These are phyloP conservation scores for Brettanomyces custersianus DNA, from an alignment of 805 yeast genomes.

Conservation along the genomic window DNA sequence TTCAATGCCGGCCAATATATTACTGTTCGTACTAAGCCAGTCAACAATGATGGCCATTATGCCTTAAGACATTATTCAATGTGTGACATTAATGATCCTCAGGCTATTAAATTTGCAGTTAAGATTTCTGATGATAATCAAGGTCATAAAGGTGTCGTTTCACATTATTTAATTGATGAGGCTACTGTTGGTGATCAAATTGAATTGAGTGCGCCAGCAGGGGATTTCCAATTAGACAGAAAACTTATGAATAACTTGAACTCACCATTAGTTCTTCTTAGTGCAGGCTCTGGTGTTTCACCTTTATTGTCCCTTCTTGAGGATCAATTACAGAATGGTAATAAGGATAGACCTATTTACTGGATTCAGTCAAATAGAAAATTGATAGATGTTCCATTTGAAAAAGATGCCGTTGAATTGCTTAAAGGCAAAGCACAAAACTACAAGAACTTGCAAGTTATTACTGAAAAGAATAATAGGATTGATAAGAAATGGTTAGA, in stretches of 20 bases:
- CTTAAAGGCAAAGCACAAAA: slow-evolving; percentile 4
- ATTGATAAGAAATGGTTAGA: slow-evolving; percentile 5
- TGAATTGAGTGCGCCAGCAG: slow-evolving; percentile 51
- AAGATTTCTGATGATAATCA: slow-evolving; percentile 46
- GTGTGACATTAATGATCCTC: slow-evolving; percentile 23
- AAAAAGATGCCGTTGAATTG: slow-evolving; percentile 6
- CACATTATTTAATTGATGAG: slow-evolving; percentile 15
- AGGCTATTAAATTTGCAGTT: slow-evolving; percentile 28
- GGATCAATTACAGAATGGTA: slow-evolving; percentile 11
- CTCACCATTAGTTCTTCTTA: slow-evolving; percentile 32
- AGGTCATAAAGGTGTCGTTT: slow-evolving; percentile 36
- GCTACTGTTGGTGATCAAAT: slow-evolving; percentile 36
- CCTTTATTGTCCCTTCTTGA: slow-evolving; percentile 45
- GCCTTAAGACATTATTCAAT: slow-evolving; percentile 54
- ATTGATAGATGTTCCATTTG: slow-evolving; percentile 8
- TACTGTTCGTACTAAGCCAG: slow-evolving; percentile 25
- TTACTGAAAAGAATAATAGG: slow-evolving; percentile 6
- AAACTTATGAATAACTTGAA: slow-evolving; percentile 12
- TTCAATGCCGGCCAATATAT: slow-evolving; percentile 38
- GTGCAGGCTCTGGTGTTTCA: slow-evolving; percentile 65
- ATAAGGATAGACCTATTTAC: slow-evolving; percentile 25
- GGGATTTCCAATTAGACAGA: slow-evolving; percentile 30
- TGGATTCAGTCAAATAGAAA: slow-evolving; percentile 27
- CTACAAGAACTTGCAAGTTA: slow-evolving; percentile 1
- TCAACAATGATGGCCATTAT: slow-evolving; percentile 30